Conservation (phyloP, 192 early-diverging fungal species). For the Funneliformis mosseae region DNA sequence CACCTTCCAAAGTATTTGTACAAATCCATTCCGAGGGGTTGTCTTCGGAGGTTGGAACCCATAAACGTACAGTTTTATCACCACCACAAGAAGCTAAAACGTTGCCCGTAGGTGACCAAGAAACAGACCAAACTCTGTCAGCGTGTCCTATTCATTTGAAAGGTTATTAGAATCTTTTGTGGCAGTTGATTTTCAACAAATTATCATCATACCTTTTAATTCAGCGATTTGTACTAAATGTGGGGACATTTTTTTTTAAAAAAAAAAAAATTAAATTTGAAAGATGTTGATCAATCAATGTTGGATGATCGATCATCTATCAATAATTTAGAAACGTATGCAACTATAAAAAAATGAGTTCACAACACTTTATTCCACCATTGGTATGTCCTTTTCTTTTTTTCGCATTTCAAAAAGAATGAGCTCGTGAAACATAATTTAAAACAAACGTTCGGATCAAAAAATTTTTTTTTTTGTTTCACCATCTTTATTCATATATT, state of each 20-base stretch:
- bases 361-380: conserved; percentile 80
- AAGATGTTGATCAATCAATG: no score
- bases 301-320: no score
- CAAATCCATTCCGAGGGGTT: conserved; percentile 66
- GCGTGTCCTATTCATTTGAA: conserved; percentile 62
- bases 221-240: conserved; percentile 59
- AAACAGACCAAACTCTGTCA: conserved; percentile 84
- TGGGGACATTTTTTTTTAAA: conserved; percentile 11
- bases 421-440: background rate
- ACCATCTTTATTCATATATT: background rate
- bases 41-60: conserved; percentile 56
- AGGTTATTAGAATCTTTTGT: background rate
- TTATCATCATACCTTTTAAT: conserved; percentile 50
- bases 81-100: conserved; percentile 82
- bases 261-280: background rate
- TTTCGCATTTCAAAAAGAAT: background rate
- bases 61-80: conserved; percentile 89
- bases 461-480: background rate
- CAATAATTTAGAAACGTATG: no score
- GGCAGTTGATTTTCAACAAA: background rate
- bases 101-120: conserved; percentile 79
- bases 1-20: conserved; percentile 74
- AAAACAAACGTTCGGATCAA: background rate
- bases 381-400: conserved; percentile 49
- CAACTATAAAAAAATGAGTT: conserved; percentile 46